Evolutionary conservation across 1,139 yeast species (phyloP).

Genomic region (Chernovozyma aurita): DNA sequence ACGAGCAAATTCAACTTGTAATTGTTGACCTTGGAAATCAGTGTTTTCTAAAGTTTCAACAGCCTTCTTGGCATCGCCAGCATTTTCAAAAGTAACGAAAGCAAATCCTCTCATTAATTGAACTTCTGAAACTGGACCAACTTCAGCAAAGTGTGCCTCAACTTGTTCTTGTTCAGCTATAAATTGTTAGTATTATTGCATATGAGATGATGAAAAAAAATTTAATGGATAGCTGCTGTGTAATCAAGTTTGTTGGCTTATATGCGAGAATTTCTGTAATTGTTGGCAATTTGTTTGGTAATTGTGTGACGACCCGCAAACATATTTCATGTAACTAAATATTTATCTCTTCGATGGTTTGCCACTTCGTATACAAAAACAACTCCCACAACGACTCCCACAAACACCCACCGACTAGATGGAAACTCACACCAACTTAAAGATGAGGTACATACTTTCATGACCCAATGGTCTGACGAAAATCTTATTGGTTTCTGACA

Average conservation of each 20-base stretch:
- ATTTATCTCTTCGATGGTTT: too few species aligned
- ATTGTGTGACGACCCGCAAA: too few species aligned
- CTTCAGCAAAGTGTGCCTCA: constrained; percentile 60
- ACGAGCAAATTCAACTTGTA: constrained; percentile 67
- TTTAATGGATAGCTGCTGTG: too few species aligned
- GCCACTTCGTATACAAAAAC: too few species aligned
- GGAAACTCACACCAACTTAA: too few species aligned
- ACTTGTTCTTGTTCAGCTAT: constrained; percentile 51
- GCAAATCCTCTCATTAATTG: constrained; percentile 75
- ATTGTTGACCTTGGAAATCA: constrained; percentile 57
- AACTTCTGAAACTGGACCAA: constrained; percentile 64
- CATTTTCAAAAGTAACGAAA: constrained; percentile 63
- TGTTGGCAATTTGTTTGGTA: too few species aligned
- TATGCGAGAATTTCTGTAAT: too few species aligned
- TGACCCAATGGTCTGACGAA: constrained; percentile 39
- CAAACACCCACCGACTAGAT: too few species aligned
- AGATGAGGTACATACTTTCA: constrained; percentile 25
- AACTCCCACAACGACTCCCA: too few species aligned
- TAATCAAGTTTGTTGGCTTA: too few species aligned
- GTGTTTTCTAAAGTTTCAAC: constrained; percentile 56
- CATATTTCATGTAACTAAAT: too few species aligned
- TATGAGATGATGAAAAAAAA: background rate
- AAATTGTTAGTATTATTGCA: constrained; percentile 12
- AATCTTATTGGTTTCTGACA: constrained; percentile 31
- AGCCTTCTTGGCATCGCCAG: constrained; percentile 65